These are phyloP conservation scores for Spatholobus suberectus DNA, from an alignment of 306 rosid genomes.

Conservation along the genomic window DNA sequence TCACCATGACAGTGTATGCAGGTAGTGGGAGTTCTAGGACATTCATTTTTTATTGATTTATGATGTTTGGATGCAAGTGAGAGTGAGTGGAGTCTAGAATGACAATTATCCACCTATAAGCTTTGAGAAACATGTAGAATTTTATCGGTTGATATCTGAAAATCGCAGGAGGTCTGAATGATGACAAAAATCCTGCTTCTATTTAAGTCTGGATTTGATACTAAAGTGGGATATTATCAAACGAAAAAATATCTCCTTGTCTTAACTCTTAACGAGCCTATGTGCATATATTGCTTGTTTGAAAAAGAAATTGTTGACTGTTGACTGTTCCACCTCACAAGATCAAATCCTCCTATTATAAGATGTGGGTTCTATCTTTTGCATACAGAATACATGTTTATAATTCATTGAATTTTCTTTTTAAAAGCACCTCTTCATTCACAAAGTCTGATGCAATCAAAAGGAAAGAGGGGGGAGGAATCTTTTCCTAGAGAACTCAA, in stretches of 20 bases:
- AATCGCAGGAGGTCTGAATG: neutral
- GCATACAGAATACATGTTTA: neutral
- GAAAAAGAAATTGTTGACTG: neutral
- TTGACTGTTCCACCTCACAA: neutral
- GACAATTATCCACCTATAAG: neutral
- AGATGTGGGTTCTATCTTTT: neutral
- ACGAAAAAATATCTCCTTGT: neutral
- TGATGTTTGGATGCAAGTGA: neutral
- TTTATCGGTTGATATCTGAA: neutral
- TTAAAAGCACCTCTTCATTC: neutral
- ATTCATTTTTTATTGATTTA: neutral
- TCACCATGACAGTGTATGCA: neutral
- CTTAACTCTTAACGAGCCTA: neutral
- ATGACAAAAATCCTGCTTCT: constrained; percentile 10
- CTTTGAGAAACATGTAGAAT: constrained; percentile 13
- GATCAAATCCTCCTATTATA: neutral
- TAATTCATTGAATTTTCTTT: neutral
- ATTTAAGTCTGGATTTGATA: neutral
- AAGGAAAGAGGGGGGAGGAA: neutral
- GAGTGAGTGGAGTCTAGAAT: constrained; percentile 1
- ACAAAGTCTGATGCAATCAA: neutral
- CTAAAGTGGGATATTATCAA: constrained; percentile 15
- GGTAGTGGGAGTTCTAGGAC: constrained; percentile 9
- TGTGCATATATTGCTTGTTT: neutral
- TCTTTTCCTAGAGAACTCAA: neutral